A percentile compares a stretch with the other conserved stretches of the same genome.
phyloP scores from a whole-genome alignment of 768 basidiomycete species.

The Albatrellus ellisii region DNA sequence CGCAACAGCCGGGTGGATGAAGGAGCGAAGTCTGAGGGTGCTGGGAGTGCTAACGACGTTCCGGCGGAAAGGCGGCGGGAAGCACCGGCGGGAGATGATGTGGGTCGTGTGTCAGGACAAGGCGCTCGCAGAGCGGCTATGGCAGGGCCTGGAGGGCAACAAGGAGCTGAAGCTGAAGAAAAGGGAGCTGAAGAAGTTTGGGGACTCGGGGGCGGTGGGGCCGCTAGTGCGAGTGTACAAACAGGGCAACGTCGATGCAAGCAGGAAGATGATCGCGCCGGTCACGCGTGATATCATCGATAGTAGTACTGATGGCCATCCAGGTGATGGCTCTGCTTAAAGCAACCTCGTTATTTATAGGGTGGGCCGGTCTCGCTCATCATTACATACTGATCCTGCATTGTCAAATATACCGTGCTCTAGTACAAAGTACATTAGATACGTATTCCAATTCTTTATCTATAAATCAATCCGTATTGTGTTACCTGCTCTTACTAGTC shows the following conservation, averaged over 20 bases:
- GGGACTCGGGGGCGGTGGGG: conserved; percentile 16
- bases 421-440: too few relatives aligned
- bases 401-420: too few relatives aligned
- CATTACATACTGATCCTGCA: too few relatives aligned
- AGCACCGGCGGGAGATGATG: conserved; percentile 54
- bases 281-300: conserved; percentile 4
- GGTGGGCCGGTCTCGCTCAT: too few relatives aligned
- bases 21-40: conserved; percentile 45
- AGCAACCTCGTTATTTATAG: too few relatives aligned
- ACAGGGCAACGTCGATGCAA: conserved; percentile 9
- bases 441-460: too few relatives aligned
- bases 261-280: conserved; percentile 11
- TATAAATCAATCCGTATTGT: too few relatives aligned
- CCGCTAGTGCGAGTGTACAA: conserved; percentile 5
- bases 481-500: too few relatives aligned
- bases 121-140: conserved; percentile 34
- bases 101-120: conserved; percentile 40
- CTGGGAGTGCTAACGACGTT: conserved; percentile 78
- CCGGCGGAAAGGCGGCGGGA: conserved; percentile 34
- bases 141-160: conserved; percentile 44
- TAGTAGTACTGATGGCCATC: too few relatives aligned
- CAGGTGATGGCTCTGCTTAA: too few relatives aligned
- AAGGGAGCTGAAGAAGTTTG: conserved; percentile 17
- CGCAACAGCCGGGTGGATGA: conserved; percentile 45
- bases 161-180: conserved; percentile 38